Evolutionary conservation across 139 green algal species (phyloP).

Genomic region (Coccomyxa sp.): DNA sequence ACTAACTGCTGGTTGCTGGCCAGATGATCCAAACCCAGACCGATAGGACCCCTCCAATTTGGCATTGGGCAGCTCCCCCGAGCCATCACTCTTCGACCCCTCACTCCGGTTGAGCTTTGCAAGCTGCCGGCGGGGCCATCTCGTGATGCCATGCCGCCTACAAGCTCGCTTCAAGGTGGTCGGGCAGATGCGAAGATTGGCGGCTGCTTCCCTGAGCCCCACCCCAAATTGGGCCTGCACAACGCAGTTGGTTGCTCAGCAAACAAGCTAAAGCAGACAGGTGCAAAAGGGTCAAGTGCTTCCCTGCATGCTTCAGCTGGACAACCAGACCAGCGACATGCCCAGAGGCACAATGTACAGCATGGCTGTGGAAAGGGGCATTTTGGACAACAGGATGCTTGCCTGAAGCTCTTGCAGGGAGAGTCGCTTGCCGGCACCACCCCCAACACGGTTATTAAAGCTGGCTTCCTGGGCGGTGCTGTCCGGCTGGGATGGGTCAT

Average conservation of each 20-base stretch:
- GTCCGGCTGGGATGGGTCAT: conserved; percentile 8
- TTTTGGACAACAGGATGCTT: background rate
- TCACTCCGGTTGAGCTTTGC: background rate
- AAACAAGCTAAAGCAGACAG: background rate
- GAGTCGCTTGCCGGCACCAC: conserved; percentile 14
- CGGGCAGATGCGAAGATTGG: conserved; percentile 79
- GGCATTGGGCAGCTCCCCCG: background rate
- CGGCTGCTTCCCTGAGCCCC: conserved; percentile 80
- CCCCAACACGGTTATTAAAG: conserved; percentile 5
- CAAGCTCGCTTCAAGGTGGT: conserved; percentile 86
- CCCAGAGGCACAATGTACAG: too few relatives aligned
- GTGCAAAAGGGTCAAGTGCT: background rate
- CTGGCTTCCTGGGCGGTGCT: background rate
- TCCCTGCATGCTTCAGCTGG: background rate
- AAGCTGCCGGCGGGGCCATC: conserved; percentile 67
- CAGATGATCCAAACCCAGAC: too few relatives aligned
- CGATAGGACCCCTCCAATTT: too few relatives aligned
- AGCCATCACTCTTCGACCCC: background rate
- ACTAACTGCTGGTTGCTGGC: too few relatives aligned
- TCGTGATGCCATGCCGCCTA: conserved; percentile 77
- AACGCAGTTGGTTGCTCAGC: background rate
- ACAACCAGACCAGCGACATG: background rate
- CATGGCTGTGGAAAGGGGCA: background rate
- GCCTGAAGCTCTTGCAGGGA: conserved; percentile 21
- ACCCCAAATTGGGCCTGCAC: conserved; percentile 74